phyloP scores from a whole-genome alignment of 2,329 filamentous ascomycete genomes.

The Fonsecaea monophora region DNA sequence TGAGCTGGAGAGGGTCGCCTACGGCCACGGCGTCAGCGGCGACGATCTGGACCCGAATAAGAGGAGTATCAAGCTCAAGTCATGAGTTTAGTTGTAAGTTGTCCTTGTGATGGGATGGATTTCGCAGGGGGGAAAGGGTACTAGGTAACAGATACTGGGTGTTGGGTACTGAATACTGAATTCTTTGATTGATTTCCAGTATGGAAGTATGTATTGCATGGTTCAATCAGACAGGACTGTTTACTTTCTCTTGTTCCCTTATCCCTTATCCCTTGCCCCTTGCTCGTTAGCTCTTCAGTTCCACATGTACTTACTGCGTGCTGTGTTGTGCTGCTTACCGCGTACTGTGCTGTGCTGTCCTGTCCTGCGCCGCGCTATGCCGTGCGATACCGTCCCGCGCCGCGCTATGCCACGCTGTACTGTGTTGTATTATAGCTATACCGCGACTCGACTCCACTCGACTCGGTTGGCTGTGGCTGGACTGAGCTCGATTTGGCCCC shows the following conservation, averaged over 20 bases:
- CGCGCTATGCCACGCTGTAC: no score
- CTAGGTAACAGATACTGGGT: no score
- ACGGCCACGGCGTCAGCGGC: slow-evolving; percentile 26
- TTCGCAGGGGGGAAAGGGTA: not conserved
- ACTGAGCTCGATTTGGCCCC: no score
- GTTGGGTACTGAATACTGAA: no score
- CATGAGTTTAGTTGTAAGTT: not conserved
- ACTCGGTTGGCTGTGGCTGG: no score
- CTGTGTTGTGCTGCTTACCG: not conserved
- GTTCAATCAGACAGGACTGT: no score
- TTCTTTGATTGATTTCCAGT: no score
- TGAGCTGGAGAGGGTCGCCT: slow-evolving; percentile 34
- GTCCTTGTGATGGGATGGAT: not conserved
- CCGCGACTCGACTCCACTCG: no score
- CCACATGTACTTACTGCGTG: not conserved
- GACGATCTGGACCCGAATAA: slow-evolving; percentile 9
- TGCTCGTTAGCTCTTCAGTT: not conserved
- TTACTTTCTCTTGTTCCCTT: not conserved
- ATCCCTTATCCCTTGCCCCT: not conserved
- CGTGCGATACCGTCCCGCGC: no score
- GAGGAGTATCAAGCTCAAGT: slow-evolving; percentile 22
- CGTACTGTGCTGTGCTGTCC: not conserved
- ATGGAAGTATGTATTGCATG: no score
- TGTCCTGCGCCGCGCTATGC: no score
- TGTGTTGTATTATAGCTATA: no score